Base-by-base conservation (phyloP, 345 rosid genomes). In the Boechera divaricarpa region DNA sequence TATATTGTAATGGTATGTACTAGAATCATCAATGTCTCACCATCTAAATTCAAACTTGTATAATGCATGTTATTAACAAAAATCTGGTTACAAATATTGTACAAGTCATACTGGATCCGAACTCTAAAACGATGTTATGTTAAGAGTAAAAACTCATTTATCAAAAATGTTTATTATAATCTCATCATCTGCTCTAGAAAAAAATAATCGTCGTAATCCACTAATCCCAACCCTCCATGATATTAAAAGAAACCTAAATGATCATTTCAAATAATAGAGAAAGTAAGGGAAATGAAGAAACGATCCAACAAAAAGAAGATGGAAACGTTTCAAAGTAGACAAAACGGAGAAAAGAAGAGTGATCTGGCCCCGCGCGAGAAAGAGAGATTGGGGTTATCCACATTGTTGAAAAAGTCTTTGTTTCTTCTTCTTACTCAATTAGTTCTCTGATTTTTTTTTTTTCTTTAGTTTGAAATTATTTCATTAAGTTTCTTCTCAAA, bases 351-450 rank as follows among this genome's bases (percentile, higher is more conserved):
- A 57, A 52, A 63, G 24, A 70, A 75, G 73, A 75, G 67, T 57
- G 61, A 26, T 77, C 38, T 41, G 67, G 72, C 63, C 82, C 24
- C 29, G 39, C 64, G 28, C 42, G 52, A 47, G 24, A 57, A 16
- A 63, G 15, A 55, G 13, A 10, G 18, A 61, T 29, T 57, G 5
- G 52, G 42, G 24, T 75, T 81, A 82, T 83, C 85, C 80, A 61
- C 41, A 69, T 63, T 70, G 49, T 65, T 77, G 49, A 63, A 76
- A 70, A 65, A 80, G 62, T 77, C 44, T 47, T 44, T 67, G 74
- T 18, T 36, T 64, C 52, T 80, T 79, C 55, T 81, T 67, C 63
- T 33, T 21, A 73, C 56, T 77, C 42, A 11, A 49, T 56, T 24
- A 1, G 18, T 13, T 60, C 12, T 59, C 41, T 70, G 78, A 38